Evolutionary conservation across 495 filamentous ascomycete genomes (phyloP).

Genomic region (Eremomyces bilateralis): DNA sequence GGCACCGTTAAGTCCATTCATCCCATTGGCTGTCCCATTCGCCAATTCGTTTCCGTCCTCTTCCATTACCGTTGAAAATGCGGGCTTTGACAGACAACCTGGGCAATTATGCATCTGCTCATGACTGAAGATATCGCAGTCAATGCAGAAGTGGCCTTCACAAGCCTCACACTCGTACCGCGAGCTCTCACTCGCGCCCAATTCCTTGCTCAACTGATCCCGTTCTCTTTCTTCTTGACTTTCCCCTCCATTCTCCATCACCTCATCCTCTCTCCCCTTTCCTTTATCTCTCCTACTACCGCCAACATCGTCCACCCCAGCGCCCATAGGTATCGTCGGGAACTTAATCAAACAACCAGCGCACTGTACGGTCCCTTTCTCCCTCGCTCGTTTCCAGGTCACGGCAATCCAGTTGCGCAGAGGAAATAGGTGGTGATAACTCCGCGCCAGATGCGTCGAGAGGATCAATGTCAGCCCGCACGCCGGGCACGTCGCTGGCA

Average conservation of each 20-base stretch:
- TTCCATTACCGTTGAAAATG: too few species aligned
- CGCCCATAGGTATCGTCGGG: conserved; percentile 19
- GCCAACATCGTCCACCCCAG: conserved; percentile 7
- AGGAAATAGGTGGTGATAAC: conserved; percentile 92
- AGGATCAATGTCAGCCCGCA: conserved; percentile 87
- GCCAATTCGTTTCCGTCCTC: conserved; percentile 1
- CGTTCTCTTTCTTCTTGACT: conserved; percentile 5
- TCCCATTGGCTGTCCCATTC: neutral
- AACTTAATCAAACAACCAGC: conserved; percentile 31
- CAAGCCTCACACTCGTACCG: conserved; percentile 77
- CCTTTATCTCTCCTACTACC: conserved; percentile 2
- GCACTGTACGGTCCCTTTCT: conserved; percentile 25
- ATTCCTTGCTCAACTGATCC: conserved; percentile 7
- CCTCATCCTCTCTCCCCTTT: conserved; percentile 1
- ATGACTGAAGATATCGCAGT: conserved; percentile 89
- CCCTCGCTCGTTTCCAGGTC: conserved; percentile 45
- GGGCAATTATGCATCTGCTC: conserved; percentile 90
- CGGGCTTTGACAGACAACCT: conserved; percentile 58
- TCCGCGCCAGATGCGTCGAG: conserved; percentile 84
- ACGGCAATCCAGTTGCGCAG: conserved; percentile 80
- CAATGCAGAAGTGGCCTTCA: conserved; percentile 81
- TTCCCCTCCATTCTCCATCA: conserved; percentile 2
- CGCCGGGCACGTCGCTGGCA: conserved; percentile 79
- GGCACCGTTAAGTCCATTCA: too few species aligned
- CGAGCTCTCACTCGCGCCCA: conserved; percentile 47